Evolutionary conservation across 2,329 filamentous ascomycete genomes (phyloP).

Genomic region (Colletotrichum paranaense): DNA sequence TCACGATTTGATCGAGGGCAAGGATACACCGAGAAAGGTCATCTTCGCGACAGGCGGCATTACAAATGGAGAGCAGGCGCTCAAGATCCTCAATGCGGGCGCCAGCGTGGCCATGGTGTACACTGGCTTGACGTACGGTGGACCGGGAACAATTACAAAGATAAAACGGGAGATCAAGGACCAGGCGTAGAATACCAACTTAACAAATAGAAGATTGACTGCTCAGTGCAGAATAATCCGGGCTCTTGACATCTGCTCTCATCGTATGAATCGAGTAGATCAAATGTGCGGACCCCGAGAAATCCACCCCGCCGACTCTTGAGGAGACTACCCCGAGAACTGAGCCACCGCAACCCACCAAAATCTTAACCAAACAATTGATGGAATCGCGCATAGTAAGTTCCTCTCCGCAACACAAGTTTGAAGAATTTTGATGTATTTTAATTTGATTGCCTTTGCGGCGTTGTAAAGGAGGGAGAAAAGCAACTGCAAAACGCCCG

Average conservation of each 20-base stretch:
- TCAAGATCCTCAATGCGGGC: slow-evolving; percentile 85
- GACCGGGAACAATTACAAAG: slow-evolving; percentile 71
- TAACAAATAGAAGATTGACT: slow-evolving; percentile 11
- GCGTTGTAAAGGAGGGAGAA: not conserved
- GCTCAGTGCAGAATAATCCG: not conserved
- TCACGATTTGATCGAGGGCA: slow-evolving; percentile 34
- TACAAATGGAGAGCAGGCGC: slow-evolving; percentile 85
- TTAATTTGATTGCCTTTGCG: not conserved
- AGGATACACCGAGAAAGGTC: slow-evolving; percentile 69
- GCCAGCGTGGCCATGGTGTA: slow-evolving; percentile 94
- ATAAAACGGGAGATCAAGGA: slow-evolving; percentile 73
- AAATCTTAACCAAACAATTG: not conserved
- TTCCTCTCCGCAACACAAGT: not conserved
- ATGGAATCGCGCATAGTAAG: not conserved
- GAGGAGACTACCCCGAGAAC: not conserved
- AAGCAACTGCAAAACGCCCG: not conserved
- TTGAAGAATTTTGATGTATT: not conserved
- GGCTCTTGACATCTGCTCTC: not conserved
- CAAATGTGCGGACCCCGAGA: not conserved
- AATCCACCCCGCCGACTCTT: not conserved
- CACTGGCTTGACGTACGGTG: slow-evolving; percentile 77
- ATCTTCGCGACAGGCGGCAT: slow-evolving; percentile 96
- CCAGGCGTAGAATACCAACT: slow-evolving; percentile 43
- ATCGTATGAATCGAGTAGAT: not conserved
- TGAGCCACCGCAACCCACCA: not conserved